Percentiles rank a stretch among this genome's conserved stretches.
These are phyloP conservation scores for Saksenaea oblongispora DNA, from an alignment of 371 early-diverging fungal genomes.

Conservation along the genomic window DNA sequence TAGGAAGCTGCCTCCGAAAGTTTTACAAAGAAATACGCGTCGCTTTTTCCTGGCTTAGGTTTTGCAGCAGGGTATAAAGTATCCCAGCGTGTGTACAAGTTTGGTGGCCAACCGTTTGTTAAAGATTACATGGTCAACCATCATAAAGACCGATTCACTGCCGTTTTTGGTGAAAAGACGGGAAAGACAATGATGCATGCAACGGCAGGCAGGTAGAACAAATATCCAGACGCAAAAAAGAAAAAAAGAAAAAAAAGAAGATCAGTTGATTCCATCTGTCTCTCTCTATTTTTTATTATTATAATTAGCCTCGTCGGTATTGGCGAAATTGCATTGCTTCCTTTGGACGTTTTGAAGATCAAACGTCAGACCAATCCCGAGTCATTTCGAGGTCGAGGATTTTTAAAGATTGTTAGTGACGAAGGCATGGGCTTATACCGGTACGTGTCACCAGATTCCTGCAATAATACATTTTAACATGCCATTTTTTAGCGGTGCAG, in stretches of 20 bases:
- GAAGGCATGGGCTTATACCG: conserved; percentile 94
- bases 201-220: conserved; percentile 82
- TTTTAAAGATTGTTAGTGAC: conserved; percentile 79
- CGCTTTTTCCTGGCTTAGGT: conserved; percentile 96
- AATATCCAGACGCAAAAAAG: too few species aligned
- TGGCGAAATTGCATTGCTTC: conserved; percentile 95
- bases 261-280: neutral
- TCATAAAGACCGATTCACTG: conserved; percentile 74
- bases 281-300: too few species aligned
- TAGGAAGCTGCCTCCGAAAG: conserved; percentile 79
- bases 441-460: conserved; percentile 28
- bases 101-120: conserved; percentile 96
- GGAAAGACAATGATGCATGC: conserved; percentile 97
- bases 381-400: conserved; percentile 84
- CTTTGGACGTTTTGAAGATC: conserved; percentile 96
- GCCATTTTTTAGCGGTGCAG: conserved; percentile 70
- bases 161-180: conserved; percentile 88
- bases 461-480: neutral
- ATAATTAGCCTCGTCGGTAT: conserved; percentile 93
- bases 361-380: conserved; percentile 96
- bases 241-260: neutral
- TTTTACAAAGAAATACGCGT: conserved; percentile 78
- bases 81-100: conserved; percentile 95
- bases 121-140: conserved; percentile 87
- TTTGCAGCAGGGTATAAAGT: conserved; percentile 97